Evolutionary conservation across 2,329 filamentous ascomycete genomes (phyloP), one percentile per base, ranked within the genome.

Genomic region (Colletotrichum endophyticum): DNA sequence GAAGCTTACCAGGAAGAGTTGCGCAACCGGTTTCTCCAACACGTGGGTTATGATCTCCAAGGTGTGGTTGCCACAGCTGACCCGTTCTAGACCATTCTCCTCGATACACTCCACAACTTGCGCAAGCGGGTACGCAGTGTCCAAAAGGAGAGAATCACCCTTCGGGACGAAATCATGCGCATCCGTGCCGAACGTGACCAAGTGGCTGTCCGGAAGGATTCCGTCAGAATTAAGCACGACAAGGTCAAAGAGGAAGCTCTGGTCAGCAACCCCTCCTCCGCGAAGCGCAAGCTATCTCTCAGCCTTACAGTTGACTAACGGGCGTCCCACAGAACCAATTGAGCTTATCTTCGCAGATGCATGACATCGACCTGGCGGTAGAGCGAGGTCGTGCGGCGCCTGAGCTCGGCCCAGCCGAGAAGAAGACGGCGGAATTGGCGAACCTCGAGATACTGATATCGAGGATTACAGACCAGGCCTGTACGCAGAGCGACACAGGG

Each of bases 131-230:
- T 93, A 63, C 88, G 89, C 16, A 86, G 90, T 11, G 88, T 89
- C 12, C 90, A 92, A 73, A 90, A 87, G 76, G 89, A 92, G 79
- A 93, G 90, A 81, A 82, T 92, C 5, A 81, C 84, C 1, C 83
- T 94, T 22, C 88, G 92, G 61, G 89, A 92, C 15, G 90, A 92
- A 36, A 91, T 94, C n/a, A 81, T 93, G 32, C 87, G 87, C 2
- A 86, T 93, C 73, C 88, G 90, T 62, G 86, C 87, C 27, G 92
- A 94, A 83, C 86, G 91, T 69, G 91, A 93, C 79, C 89, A 93
- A 78, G 89, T 94, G 9, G 91, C 89, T 7, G 82, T 94, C 22
- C 89, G 88, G 57, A 93, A 92, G 87, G 92, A 94, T 78, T 90
- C 91, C 9, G 85, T 93, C n/a, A 87, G 92, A 61, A 88, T 88